Base-by-base conservation (phyloP, 805 yeast genomes). In the Candida koratica region DNA sequence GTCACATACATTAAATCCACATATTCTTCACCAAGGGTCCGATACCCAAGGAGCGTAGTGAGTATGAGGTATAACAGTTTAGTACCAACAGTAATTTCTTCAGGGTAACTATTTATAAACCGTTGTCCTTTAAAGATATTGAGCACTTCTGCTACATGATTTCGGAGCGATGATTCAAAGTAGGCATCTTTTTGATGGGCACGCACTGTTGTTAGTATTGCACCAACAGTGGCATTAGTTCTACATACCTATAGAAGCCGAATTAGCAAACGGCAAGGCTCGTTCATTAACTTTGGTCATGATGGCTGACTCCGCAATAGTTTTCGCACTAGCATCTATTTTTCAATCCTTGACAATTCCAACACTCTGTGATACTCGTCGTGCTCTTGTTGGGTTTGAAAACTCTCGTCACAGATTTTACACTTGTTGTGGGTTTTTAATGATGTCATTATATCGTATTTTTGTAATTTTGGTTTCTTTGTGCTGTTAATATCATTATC, bases 21-120 rank as follows among this genome's bases (percentile, higher is more conserved):
- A 58, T 90, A 90, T 59, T 90, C 97, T 54, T 90, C 97, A 1
- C 98, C 98, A 17, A 93, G 61, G 0, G 97, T 90, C 36, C 90
- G 69, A 1, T 84, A 75, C 0, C 90, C 90, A 4, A 75, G 40
- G 10, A 83, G 60, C 0, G 96, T 89, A 0, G 97, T 90, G 15
- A 85, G 60, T 2, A 71, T 56, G n/a, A 86, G 64, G 52, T 90
- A 90, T 0, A 81, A 28, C 1, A 80, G 55, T 35, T 79, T 79
- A 7, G 83, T 75, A 2, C 67, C 53, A 0, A 77, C 69, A 0
- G 79, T 61, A 10, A 88, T 65, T 46, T 81, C 85, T 28, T 75
- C 71, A 2, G 83, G 74, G 47, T 81, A 73, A 3, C 72, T 60
- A 49, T 84, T 81, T 8, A 80, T 67, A 49, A 79, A 81, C 24